Conservation (phyloP, 1,284 basidiomycete genomes). For the Marasmius oreades region DNA sequence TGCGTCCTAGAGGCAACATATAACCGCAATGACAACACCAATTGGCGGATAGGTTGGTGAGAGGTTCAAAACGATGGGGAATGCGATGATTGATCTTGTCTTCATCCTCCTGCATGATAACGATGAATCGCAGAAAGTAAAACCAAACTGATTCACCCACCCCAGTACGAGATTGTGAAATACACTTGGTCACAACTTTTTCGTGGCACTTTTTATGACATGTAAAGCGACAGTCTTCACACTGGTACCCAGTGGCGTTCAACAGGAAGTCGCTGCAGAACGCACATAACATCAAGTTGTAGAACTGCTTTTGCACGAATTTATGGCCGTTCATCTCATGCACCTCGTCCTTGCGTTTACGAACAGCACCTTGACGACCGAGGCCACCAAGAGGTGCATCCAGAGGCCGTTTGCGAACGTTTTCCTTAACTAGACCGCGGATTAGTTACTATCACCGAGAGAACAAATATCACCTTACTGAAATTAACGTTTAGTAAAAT, state of each 20-base stretch:
- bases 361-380: constrained; percentile 95
- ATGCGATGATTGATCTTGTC: constrained; percentile 99
- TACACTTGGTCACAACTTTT: constrained; percentile 99
- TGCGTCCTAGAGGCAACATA: constrained; percentile 95
- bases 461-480: constrained; percentile 49
- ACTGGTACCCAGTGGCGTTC: constrained; percentile 97
- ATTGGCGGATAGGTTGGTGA: constrained; percentile 96
- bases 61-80: constrained; percentile 96
- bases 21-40: constrained; percentile 99
- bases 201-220: constrained; percentile 99
- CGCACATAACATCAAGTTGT: constrained; percentile 97
- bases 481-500: constrained; percentile 86
- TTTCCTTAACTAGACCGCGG: constrained; percentile 80
- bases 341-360: constrained; percentile 97
- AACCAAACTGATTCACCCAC: constrained; percentile 45
- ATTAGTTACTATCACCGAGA: constrained; percentile 9
- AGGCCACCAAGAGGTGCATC: constrained; percentile 84
- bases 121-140: neutral
- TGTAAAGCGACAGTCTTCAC: constrained; percentile 98
- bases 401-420: constrained; percentile 90
- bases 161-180: constrained; percentile 93
- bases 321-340: constrained; percentile 99
- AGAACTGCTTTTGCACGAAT: constrained; percentile 97
- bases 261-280: constrained; percentile 97
- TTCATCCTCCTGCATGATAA: constrained; percentile 77